phyloP scores from a whole-genome alignment of 768 basidiomycete genomes.

The Boletus pseudo-olivaceus region DNA sequence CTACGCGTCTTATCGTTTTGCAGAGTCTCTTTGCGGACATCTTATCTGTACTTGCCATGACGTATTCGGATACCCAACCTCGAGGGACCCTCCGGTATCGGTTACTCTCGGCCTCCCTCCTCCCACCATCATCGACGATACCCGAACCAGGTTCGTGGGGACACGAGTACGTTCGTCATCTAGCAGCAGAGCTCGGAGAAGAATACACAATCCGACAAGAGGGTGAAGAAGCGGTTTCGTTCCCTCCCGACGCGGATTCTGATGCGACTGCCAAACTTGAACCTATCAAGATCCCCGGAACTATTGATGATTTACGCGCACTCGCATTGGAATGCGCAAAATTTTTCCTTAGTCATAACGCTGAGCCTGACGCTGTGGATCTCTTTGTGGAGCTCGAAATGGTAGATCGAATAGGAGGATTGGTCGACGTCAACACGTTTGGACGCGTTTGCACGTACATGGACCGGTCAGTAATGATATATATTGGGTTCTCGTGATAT shows the following conservation, averaged over 20 bases:
- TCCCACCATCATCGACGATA: conserved; percentile 60
- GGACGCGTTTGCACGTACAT: conserved; percentile 92
- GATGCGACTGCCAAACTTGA: conserved; percentile 31
- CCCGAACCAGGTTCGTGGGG: conserved; percentile 97
- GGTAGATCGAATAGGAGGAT: conserved; percentile 67
- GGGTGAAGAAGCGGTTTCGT: conserved; percentile 35
- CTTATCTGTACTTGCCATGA: conserved; percentile 98
- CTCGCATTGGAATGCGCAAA: conserved; percentile 82
- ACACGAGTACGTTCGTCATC: conserved; percentile 96
- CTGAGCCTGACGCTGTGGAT: conserved; percentile 98
- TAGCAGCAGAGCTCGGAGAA: conserved; percentile 94
- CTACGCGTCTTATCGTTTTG: neutral
- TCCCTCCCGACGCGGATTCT: conserved; percentile 25
- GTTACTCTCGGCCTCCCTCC: conserved; percentile 71
- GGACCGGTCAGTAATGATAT: conserved; percentile 61
- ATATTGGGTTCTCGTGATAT: neutral
- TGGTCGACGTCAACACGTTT: conserved; percentile 87
- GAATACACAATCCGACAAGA: conserved; percentile 78
- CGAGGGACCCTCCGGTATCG: conserved; percentile 95
- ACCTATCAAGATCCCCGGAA: conserved; percentile 40
- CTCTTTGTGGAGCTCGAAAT: conserved; percentile 91
- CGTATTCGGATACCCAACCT: conserved; percentile 96
- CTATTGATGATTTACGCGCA: conserved; percentile 68
- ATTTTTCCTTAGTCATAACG: conserved; percentile 91
- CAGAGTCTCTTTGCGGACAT: conserved; percentile 96